A percentile compares a stretch with the other conserved stretches of the same genome.
Conservation (phyloP, 352 stramenopile species). For the Pythium periplocum region DNA sequence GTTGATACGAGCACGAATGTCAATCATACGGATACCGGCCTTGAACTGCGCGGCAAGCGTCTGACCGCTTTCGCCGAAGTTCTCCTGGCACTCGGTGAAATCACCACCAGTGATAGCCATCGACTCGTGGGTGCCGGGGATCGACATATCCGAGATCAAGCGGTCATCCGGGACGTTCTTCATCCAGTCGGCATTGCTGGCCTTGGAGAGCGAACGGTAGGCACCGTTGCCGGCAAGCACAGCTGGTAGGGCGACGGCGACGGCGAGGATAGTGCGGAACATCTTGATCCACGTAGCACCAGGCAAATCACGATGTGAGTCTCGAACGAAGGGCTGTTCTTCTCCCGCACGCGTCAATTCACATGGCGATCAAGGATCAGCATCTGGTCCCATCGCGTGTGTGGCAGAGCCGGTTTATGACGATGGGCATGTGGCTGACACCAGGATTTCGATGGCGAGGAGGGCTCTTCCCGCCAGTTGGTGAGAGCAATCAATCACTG, state of each 20-base stretch:
- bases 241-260: background rate
- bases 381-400: too few species aligned
- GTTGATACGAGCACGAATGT: background rate
- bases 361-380: too few species aligned
- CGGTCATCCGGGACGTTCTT: background rate
- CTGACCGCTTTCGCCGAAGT: background rate
- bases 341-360: too few species aligned
- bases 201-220: background rate
- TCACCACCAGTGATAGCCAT: background rate
- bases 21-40: background rate
- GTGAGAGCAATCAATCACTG: too few species aligned
- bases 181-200: background rate
- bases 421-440: too few species aligned
- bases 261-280: background rate
- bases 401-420: too few species aligned
- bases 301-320: background rate
- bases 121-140: background rate
- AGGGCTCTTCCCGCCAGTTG: too few species aligned
- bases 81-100: background rate
- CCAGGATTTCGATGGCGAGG: too few species aligned
- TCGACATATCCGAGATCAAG: background rate
- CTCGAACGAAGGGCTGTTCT: too few species aligned
- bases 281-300: background rate
- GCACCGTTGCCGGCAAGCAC: background rate
- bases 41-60: background rate